phyloP scores from a whole-genome alignment of 108 stramenopile species.

The Aurantiochytrium sp. region DNA sequence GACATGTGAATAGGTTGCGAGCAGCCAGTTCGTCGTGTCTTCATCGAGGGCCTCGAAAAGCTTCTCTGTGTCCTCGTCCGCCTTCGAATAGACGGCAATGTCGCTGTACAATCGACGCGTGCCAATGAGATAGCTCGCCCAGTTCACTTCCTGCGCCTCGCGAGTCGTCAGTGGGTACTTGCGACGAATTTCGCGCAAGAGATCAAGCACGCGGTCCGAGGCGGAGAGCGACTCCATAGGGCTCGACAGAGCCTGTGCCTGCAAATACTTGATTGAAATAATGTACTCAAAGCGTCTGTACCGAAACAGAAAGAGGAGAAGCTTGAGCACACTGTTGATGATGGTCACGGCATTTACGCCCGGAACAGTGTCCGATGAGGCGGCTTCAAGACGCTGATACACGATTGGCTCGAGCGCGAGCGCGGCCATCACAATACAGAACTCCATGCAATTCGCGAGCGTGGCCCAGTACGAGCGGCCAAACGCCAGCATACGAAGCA shows the following conservation, averaged over 20 bases:
- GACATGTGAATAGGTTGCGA: background rate
- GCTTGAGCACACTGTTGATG: background rate
- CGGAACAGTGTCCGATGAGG: background rate
- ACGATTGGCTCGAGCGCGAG: background rate
- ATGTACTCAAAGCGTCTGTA: background rate
- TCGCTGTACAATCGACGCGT: background rate
- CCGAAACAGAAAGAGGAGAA: background rate
- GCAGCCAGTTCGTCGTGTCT: background rate
- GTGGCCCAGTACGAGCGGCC: background rate
- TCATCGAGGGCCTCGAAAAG: slow-evolving; percentile 5
- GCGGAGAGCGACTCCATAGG: background rate
- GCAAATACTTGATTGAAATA: background rate
- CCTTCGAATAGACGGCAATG: background rate
- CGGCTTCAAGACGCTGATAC: background rate
- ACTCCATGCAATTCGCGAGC: background rate
- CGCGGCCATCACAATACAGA: background rate
- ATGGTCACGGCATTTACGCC: background rate
- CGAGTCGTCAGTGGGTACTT: background rate
- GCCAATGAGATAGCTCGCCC: background rate
- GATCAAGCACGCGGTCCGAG: background rate
- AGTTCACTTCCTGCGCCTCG: slow-evolving; percentile 6
- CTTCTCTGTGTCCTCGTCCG: background rate
- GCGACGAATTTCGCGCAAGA: background rate
- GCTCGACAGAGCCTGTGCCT: background rate
- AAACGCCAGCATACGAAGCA: background rate